Evolutionary conservation across 768 basidiomycete genomes (phyloP).

Genomic region (Inosperma sp.): DNA sequence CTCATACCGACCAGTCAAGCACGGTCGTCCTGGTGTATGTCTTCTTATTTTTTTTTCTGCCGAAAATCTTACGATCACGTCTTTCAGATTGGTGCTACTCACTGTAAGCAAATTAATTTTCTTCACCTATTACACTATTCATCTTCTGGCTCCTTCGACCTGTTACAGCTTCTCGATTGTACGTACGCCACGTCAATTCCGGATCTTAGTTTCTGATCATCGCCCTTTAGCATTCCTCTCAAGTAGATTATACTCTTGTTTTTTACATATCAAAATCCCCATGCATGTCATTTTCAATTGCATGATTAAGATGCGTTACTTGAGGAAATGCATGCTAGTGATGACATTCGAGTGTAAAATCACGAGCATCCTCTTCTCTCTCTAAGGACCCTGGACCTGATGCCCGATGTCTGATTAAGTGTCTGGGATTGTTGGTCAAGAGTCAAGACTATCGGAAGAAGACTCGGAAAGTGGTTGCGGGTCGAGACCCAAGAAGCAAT

Average conservation of each 20-base stretch:
- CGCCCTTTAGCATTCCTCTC: conserved; percentile 73
- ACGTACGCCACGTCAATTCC: conserved; percentile 27
- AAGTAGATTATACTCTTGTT: conserved; percentile 55
- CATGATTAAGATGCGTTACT: not conserved
- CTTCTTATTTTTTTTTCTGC: not conserved
- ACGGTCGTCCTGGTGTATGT: conserved; percentile 98
- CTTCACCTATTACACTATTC: not conserved
- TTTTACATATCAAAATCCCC: conserved; percentile 23
- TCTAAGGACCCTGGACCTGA: too few species aligned
- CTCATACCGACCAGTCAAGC: conserved; percentile 98
- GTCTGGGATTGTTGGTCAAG: too few species aligned
- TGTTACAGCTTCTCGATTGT: conserved; percentile 68
- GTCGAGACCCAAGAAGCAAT: too few species aligned
- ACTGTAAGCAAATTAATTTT: conserved; percentile 51
- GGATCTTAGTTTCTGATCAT: conserved; percentile 14
- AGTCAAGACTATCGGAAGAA: too few species aligned
- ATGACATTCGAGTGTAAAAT: not conserved
- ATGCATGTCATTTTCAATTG: conserved; percentile 24
- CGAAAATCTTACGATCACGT: conserved; percentile 5
- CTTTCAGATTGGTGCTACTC: conserved; percentile 79
- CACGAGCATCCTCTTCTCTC: not conserved
- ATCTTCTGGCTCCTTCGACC: conserved; percentile 1
- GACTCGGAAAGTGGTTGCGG: too few species aligned
- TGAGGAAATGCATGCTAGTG: not conserved
- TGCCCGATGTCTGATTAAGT: too few species aligned